A percentile compares a stretch with the other conserved stretches of the same genome.
Evolutionary conservation across 2,329 filamentous ascomycete species (phyloP).

Genomic region (Zopfia rhizophila): DNA sequence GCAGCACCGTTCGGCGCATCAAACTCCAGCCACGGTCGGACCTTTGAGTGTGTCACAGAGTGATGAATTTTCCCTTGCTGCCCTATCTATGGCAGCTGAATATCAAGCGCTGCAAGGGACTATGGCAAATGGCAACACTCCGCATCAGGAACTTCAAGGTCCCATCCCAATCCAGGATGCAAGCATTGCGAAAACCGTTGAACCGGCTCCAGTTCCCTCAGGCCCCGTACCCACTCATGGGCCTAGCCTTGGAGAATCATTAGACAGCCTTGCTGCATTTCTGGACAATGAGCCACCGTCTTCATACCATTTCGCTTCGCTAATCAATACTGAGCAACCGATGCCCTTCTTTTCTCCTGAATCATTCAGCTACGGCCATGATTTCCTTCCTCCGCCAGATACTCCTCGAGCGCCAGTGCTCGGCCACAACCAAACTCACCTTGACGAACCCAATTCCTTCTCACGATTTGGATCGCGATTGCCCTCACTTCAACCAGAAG

Average conservation of each 20-base stretch:
- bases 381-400: slow-evolving; percentile 28
- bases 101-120: slow-evolving; percentile 50
- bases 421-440: slow-evolving; percentile 26
- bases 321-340: slow-evolving; percentile 54
- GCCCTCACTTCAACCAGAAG: slow-evolving; percentile 52
- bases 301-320: slow-evolving; percentile 52
- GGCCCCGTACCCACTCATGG: slow-evolving; percentile 23
- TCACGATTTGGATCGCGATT: slow-evolving; percentile 53
- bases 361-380: slow-evolving; percentile 44
- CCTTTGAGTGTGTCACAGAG: slow-evolving; percentile 30
- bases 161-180: slow-evolving; percentile 26
- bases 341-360: slow-evolving; percentile 56
- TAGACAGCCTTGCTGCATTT: slow-evolving; percentile 52
- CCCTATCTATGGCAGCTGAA: slow-evolving; percentile 55
- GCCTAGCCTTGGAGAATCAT: slow-evolving; percentile 40
- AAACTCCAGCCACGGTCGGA: slow-evolving; percentile 25
- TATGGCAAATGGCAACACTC: slow-evolving; percentile 26
- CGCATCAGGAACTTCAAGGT: slow-evolving; percentile 23
- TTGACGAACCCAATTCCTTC: slow-evolving; percentile 43
- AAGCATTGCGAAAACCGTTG: slow-evolving; percentile 23
- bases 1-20: slow-evolving; percentile 25
- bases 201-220: slow-evolving; percentile 18
- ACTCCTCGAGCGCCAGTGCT: slow-evolving; percentile 17
- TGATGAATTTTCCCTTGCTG: slow-evolving; percentile 49
- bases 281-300: slow-evolving; percentile 51